Percentiles rank a stretch among this genome's conserved stretches.
phyloP scores from a whole-genome alignment of 441 rosid species.

The Capsella rubella region DNA sequence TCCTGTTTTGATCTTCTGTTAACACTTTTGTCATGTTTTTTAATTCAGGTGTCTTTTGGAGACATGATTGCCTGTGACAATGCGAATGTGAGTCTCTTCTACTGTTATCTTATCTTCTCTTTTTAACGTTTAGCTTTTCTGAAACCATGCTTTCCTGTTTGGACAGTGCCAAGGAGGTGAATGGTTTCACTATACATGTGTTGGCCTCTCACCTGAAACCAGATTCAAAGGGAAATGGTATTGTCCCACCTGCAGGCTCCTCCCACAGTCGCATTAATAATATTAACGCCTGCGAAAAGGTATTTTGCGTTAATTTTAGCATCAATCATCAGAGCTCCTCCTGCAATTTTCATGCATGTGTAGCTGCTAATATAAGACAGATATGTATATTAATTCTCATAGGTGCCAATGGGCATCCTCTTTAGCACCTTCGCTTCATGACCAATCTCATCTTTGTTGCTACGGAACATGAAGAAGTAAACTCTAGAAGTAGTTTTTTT shows the following conservation, averaged over 20 bases:
- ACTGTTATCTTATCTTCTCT: not conserved
- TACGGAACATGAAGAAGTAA: not conserved
- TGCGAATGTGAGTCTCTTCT: conserved; percentile 75
- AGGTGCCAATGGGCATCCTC: conserved; percentile 14
- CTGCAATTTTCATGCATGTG: conserved; percentile 4
- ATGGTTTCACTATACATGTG: conserved; percentile 97
- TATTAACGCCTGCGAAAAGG: conserved; percentile 6
- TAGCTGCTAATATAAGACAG: conserved; percentile 24
- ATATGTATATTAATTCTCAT: not conserved
- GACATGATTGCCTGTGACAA: conserved; percentile 99
- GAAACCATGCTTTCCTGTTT: conserved; percentile 24
- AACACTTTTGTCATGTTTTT: conserved; percentile 32
- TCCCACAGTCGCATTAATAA: conserved; percentile 57
- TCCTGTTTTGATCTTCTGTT: conserved; percentile 16
- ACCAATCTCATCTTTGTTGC: conserved; percentile 23
- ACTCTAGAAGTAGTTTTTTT: not conserved
- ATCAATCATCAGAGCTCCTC: conserved; percentile 18
- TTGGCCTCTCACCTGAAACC: conserved; percentile 96
- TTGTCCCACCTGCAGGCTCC: conserved; percentile 90
- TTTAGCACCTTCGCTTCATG: conserved; percentile 11
- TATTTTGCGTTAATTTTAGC: conserved; percentile 18
- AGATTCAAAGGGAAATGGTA: conserved; percentile 99
- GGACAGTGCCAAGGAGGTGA: conserved; percentile 97
- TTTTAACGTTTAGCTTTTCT: conserved; percentile 1
- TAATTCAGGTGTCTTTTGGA: conserved; percentile 85